A percentile compares a stretch with the other conserved stretches of the same genome.
Conservation (phyloP, 306 rosid genomes). For the Hylodesmum podocarpum region DNA sequence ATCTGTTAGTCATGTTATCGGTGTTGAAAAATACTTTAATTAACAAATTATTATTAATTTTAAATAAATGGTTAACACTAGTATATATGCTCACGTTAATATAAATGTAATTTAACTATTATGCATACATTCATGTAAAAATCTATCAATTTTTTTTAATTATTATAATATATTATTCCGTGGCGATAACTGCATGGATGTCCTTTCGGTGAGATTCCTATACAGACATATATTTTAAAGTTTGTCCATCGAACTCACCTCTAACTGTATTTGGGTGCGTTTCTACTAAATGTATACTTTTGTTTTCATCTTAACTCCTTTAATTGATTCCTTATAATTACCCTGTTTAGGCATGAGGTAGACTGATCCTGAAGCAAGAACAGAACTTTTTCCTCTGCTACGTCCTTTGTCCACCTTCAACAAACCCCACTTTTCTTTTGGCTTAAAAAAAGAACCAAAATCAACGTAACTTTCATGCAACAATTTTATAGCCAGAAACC, state of each 20-base stretch:
- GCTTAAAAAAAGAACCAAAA: conserved; percentile 13
- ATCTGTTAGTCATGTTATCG: no score
- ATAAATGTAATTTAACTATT: background rate
- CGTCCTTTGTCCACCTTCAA: conserved; percentile 30
- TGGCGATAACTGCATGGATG: background rate
- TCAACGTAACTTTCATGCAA: conserved; percentile 12
- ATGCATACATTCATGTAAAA: background rate
- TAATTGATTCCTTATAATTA: conserved; percentile 33
- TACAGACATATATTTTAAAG: conserved; percentile 21
- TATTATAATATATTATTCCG: background rate
- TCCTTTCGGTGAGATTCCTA: conserved; percentile 21
- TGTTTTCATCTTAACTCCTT: conserved; percentile 11
- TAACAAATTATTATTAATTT: no score
- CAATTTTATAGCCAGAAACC: background rate
- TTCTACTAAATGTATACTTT: conserved; percentile 27
- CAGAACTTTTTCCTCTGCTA: background rate
- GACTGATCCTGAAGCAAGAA: conserved; percentile 10
- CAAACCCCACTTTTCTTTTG: conserved; percentile 14
- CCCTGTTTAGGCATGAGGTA: conserved; percentile 32
- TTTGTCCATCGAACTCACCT: conserved; percentile 9
- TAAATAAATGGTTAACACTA: no score
- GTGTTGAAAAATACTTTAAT: no score
- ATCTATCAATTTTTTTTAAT: background rate
- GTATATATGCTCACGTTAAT: no score
- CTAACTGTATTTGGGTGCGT: conserved; percentile 19